Percentiles rank a stretch among this genome's conserved stretches.
Evolutionary conservation across 2,329 filamentous ascomycete species (phyloP).

Genomic region (Trichoderma lentiforme): DNA sequence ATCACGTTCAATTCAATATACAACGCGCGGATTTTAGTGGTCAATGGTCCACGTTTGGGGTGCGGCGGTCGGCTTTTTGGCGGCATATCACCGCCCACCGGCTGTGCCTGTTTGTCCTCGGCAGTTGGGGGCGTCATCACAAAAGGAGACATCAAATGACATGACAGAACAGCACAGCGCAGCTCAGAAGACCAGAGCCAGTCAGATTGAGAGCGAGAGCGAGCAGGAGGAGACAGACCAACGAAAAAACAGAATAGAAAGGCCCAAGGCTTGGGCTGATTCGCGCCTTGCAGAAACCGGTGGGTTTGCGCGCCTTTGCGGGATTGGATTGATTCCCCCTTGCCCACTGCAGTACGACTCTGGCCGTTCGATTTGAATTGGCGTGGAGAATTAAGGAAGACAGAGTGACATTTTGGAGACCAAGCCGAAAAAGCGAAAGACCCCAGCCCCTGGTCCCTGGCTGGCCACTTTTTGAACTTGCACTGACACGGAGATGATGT

Average conservation of each 20-base stretch:
- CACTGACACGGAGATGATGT: background rate
- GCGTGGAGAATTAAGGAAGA: background rate
- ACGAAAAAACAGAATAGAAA: background rate
- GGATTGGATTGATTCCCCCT: background rate
- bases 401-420: background rate
- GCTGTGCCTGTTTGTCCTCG: background rate
- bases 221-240: background rate
- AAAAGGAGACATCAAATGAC: background rate
- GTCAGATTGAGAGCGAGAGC: background rate
- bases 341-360: background rate
- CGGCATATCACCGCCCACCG: background rate
- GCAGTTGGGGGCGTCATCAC: slow-evolving; percentile 15
- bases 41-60: background rate
- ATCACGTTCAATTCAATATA: background rate
- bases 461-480: background rate
- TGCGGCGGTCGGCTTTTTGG: background rate
- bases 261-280: background rate
- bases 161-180: background rate
- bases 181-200: background rate
- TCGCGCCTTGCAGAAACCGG: background rate
- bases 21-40: background rate
- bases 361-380: background rate
- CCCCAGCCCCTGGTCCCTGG: background rate
- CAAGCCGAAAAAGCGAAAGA: background rate
- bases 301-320: background rate